phyloP scores from a whole-genome alignment of 257 asterid species.

The Leonotis leonurus region DNA sequence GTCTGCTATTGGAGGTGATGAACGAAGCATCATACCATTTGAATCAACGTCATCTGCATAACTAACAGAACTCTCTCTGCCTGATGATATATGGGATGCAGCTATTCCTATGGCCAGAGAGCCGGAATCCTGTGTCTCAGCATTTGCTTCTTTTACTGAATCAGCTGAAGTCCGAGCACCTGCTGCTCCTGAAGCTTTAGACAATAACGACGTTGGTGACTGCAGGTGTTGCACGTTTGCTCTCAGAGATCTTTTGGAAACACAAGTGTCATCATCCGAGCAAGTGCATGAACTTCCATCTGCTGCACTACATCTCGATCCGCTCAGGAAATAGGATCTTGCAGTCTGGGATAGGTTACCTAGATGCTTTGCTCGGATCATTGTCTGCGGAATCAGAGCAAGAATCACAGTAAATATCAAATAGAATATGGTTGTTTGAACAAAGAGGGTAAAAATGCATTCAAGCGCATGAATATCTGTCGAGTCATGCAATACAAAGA shows the following conservation, averaged over 20 bases:
- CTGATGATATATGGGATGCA: conserved; percentile 20
- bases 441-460: background rate
- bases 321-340: conserved; percentile 59
- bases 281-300: conserved; percentile 83
- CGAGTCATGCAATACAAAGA: background rate
- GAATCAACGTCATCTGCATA: conserved; percentile 35
- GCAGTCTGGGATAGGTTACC: conserved; percentile 88
- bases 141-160: conserved; percentile 33
- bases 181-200: conserved; percentile 45
- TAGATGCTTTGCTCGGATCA: conserved; percentile 85
- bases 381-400: conserved; percentile 41
- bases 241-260: conserved; percentile 45
- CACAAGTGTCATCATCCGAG: conserved; percentile 66
- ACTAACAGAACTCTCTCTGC: conserved; percentile 28
- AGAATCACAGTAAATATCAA: background rate
- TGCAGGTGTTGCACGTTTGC: conserved; percentile 35
- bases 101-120: conserved; percentile 30
- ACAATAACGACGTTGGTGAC: conserved; percentile 29
- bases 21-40: conserved; percentile 18
- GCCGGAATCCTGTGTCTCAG: conserved; percentile 24
- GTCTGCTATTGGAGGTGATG: conserved; percentile 58
- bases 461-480: background rate
- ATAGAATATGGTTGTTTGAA: background rate
- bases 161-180: conserved; percentile 41
- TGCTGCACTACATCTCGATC: conserved; percentile 65